Evolutionary conservation across 306 rosid species (phyloP), one percentile per base, ranked within the genome.

Genomic region (Vicia villosa): DNA sequence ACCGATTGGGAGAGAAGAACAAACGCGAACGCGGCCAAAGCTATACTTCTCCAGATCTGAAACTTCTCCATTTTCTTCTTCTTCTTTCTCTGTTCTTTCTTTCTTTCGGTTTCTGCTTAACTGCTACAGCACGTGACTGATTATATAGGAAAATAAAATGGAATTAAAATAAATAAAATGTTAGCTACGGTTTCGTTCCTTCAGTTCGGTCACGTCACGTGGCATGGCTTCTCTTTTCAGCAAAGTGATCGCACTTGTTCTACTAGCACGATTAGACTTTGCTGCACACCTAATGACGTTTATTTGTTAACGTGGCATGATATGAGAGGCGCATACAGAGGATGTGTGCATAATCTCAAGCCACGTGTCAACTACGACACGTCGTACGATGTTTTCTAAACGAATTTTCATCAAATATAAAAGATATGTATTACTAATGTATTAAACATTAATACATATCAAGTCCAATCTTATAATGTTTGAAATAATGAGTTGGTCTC

Each of bases 1-100:
- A 76, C 90, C 46, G 88, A 70, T 26, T 85, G 36, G 40, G 64
- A 69, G 6, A 88, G 66, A 70, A 91, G 74, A 34, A 80, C 86
- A 34, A 87, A 80, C 54, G 87, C 89, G 50, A 94, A 81, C 40
- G 86, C 74, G 69, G 77, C 90, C 5, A 86, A 17, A 11, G 76
- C 80, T 26, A 81, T 22, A 0, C 15, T 77, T 57, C 58, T 32
- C 79, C 88, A 82, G 86, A 91, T 80, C 88, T 79, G 84, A 69
- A 43, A 4, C 49, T 57, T 81, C 40, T 55, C 86, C 88, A 81
- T 81, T 28, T 78, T 62, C 54, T 36, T 49, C 74, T 1, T 50
- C 28, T 50, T 19, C 50, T 16, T 16, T 42, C 74, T 66, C 61
- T 9, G 3, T 22, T 21, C 10, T 3, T 45, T 42, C 32, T 66